Base-by-base conservation (phyloP, 2,329 filamentous ascomycete genomes). In the Plenodomus tracheiphilus region DNA sequence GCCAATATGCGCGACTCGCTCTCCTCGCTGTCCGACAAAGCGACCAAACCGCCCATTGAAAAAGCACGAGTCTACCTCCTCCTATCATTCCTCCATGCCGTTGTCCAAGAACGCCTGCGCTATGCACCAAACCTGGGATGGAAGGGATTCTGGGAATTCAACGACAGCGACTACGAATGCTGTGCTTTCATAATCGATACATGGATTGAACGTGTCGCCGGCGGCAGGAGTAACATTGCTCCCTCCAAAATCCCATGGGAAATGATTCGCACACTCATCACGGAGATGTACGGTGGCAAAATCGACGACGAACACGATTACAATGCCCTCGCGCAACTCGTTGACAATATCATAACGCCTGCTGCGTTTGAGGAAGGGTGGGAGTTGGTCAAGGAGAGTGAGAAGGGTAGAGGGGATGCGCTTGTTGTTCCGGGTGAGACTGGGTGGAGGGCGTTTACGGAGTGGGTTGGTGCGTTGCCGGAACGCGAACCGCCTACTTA, bases 121-220 rank as follows among this genome's bases (percentile, higher is more conserved):
- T 99, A 99, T 71, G 92, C 93, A 19, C 95, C 94, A 0, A 93
- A 83, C 48, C 79, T 99, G 46, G 94, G 94, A 52, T 99, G 94
- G 94, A 97, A 96, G 78, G 91, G 91, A 45, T 96, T 97, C 81
- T 99, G 95, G 94, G 95, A 99, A 75, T 99, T 99, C 74, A 99
- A 99, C 70, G 95, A 99, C 74, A 96, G 92, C 62, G 94, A 99
- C 75, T 97, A 97, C 74, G 93, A 99, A 81, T 99, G 94, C 76
- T 96, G 89, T 39, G 90, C 91, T 46, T 94, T 90, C 73, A 95
- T 99, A 58, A 91, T 97, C 61, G 94, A 99, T 69, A 89, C 88
- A 25, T 99, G 94, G 94, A 81, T 97, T 55, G 91, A 97, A 62
- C 80, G 80, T 4, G 85, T 90, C 25, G 89, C 93, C 2, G 85